Evolutionary conservation across 805 yeast genomes (phyloP), one percentile per base, ranked within the genome.

Genomic region (Schizosaccharomyces osmophilus): DNA sequence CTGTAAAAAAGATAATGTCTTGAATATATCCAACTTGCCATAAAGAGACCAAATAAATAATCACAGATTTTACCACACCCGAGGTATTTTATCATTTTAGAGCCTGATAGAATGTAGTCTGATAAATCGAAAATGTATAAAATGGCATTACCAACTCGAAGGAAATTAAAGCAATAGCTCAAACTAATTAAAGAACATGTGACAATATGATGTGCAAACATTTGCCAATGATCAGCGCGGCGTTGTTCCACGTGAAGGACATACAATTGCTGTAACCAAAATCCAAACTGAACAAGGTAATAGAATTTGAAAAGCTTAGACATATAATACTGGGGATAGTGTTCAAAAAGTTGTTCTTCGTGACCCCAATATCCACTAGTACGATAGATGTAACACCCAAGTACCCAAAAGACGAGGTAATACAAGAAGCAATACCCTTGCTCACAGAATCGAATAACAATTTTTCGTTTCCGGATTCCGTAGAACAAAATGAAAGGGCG

Each of bases 131-230:
- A 88, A 62, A 86, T 73, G 64, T 82, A 77, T 65, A 87, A 72
- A 57, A 88, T 83, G 36, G 83, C 77, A 71, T 87, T 86, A 39
- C 97, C 96, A 62, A 86, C 78, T 45, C 86, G 77, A 42, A 83
- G 79, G 71, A 82, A 84, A 71, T 84, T 82, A 69, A 80, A 81
- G 68, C 74, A 75, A 70, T 87, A 88, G 0, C 93, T 83, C 1
- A 93, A 90, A 13, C 77, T 69, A 32, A 84, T 77, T 62, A 88
- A 76, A 26, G 74, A 66, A 66, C 82, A 77, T 0, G 97, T 88
- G 62, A 89, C 82, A 62, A 89, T 81, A 71, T 88, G 97, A 70
- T 88, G 97, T 58, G 82, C 73, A 68, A 87, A 80, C 97, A 88
- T 88, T 72, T 88, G 95, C 66, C 72, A 71, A 69, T 85, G 82